Evolutionary conservation across 805 yeast genomes (phyloP).

Genomic region (Zygosaccharomyces bailii): DNA sequence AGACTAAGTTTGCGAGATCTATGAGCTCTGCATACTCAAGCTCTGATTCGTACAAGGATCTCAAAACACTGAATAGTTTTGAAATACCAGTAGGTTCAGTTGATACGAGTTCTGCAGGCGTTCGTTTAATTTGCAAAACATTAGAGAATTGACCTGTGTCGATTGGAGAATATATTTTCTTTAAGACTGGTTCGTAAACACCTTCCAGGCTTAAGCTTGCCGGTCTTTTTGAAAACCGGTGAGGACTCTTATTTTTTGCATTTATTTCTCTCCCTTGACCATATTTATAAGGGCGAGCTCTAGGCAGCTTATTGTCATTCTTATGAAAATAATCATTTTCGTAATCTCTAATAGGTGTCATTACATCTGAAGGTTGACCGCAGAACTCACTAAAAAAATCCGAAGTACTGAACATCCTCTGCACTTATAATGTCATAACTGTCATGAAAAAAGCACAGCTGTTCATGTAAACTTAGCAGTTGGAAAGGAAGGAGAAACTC

Average conservation of each 20-base stretch:
- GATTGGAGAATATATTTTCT: constrained; percentile 39
- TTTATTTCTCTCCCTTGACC: constrained; percentile 3
- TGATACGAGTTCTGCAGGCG: constrained; percentile 8
- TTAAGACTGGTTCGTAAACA: constrained; percentile 12
- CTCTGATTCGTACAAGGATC: constrained; percentile 37
- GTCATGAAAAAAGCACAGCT: not conserved
- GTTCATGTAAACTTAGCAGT: no score
- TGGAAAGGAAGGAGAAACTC: not conserved
- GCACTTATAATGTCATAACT: not conserved
- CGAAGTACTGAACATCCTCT: constrained; percentile 31
- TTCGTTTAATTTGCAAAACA: constrained; percentile 2
- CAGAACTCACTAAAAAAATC: constrained; percentile 25
- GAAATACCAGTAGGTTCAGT: constrained; percentile 2
- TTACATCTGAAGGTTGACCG: constrained; percentile 22
- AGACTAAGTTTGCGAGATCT: constrained; percentile 32
- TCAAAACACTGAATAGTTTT: constrained; percentile 24
- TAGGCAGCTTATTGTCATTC: constrained; percentile 27
- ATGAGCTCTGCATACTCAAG: constrained; percentile 33
- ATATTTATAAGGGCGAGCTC: constrained; percentile 6
- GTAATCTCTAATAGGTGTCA: constrained; percentile 36
- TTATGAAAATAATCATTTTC: constrained; percentile 31
- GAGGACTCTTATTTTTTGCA: constrained; percentile 2
- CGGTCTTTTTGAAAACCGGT: constrained; percentile 22
- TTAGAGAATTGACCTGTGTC: constrained; percentile 7
- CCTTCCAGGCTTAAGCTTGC: constrained; percentile 25